phyloP scores from a whole-genome alignment of 352 stramenopile species.

The Salisapilia sapeloensis region DNA sequence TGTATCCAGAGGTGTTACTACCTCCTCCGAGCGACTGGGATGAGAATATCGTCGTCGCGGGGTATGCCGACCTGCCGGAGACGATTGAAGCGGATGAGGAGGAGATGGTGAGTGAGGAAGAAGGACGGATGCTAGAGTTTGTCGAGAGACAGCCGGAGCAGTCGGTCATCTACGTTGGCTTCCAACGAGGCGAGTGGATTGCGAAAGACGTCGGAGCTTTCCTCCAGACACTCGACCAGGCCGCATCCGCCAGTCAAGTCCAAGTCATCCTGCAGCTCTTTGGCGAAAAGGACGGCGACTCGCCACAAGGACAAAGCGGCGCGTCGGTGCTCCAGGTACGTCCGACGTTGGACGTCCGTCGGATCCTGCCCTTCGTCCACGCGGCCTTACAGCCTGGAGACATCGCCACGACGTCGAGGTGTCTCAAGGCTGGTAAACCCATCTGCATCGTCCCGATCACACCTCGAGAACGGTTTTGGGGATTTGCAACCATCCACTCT shows the following conservation, averaged over 20 bases:
- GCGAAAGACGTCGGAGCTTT: slow-evolving; percentile 15
- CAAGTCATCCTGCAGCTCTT: slow-evolving; percentile 41
- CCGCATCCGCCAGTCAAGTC: slow-evolving; percentile 14
- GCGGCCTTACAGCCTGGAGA: slow-evolving; percentile 36
- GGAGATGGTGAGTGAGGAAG: slow-evolving; percentile 2
- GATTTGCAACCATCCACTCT: slow-evolving; percentile 20
- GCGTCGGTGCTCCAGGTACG: slow-evolving; percentile 28
- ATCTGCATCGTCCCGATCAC: slow-evolving; percentile 26
- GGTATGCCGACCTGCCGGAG: slow-evolving; percentile 25
- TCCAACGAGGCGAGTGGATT: slow-evolving; percentile 30
- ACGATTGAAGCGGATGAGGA: slow-evolving; percentile 6
- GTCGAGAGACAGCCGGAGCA: too few species aligned
- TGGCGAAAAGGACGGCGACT: slow-evolving; percentile 10
- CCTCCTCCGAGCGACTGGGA: slow-evolving; percentile 43
- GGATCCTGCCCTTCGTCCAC: slow-evolving; percentile 17
- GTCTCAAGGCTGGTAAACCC: slow-evolving; percentile 22
- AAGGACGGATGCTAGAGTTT: too few species aligned
- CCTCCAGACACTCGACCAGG: slow-evolving; percentile 19
- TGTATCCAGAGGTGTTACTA: slow-evolving; percentile 41
- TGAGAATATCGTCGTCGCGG: slow-evolving; percentile 28
- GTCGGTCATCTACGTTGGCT: slow-evolving; percentile 37
- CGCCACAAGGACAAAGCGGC: slow-evolving; percentile 12
- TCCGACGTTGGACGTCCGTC: slow-evolving; percentile 12
- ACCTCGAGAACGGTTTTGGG: slow-evolving; percentile 26
- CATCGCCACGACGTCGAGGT: slow-evolving; percentile 26